These are phyloP conservation scores for Turritis glabra DNA, from an alignment of 345 rosid genomes.

Conservation along the genomic window DNA sequence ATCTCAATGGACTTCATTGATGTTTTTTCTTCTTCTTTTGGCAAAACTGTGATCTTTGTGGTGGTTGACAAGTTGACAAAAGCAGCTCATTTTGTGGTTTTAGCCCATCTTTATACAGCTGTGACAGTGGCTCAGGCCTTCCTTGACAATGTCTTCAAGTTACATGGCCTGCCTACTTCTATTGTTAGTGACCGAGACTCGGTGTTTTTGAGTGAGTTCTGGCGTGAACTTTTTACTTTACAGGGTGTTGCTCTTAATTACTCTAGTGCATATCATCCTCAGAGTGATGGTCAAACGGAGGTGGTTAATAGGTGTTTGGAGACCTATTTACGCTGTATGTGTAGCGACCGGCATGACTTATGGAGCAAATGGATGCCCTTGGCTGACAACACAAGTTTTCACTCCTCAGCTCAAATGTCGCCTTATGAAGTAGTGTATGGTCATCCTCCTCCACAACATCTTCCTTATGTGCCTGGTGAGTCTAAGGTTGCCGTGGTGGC, in stretches of 20 bases:
- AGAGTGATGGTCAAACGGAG: not conserved
- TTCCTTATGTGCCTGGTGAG: too few relatives aligned
- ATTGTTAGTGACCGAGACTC: not conserved
- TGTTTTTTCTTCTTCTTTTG: accelerated
- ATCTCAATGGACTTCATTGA: not conserved
- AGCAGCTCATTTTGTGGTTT: not conserved
- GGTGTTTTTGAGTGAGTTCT: not conserved
- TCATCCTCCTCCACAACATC: too few relatives aligned
- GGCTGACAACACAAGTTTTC: too few relatives aligned
- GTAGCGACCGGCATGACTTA: too few relatives aligned
- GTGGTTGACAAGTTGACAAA: not conserved
- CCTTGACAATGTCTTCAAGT: too few relatives aligned
- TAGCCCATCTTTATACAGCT: not conserved
- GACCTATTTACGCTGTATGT: not conserved
- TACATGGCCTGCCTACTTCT: not conserved
- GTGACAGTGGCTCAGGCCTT: accelerated
- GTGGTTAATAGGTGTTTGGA: not conserved
- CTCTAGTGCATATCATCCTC: not conserved
- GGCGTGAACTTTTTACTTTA: not conserved
- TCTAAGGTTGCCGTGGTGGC: too few relatives aligned
- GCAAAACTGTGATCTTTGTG: not conserved
- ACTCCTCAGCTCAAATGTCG: accelerated
- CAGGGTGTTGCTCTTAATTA: not conserved
- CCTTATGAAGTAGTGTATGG: too few relatives aligned
- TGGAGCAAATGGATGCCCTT: too few relatives aligned